These are phyloP conservation scores for maize (Zea mays) DNA, from an alignment of 176 grass and related monocot species.

Conservation along the genomic window DNA sequence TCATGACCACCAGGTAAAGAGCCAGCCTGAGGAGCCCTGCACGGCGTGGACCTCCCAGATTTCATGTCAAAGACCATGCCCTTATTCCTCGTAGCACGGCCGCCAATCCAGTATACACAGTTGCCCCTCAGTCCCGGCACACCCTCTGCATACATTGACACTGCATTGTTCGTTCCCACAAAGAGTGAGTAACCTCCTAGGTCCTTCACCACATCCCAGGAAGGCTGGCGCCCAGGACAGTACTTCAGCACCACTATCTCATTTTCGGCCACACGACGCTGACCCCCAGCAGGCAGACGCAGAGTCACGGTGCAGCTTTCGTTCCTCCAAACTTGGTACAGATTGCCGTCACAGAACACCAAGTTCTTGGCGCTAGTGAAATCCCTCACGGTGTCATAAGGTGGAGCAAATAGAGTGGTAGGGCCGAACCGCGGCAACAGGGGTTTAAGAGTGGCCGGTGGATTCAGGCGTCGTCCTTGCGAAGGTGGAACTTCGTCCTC, in stretches of 20 bases:
- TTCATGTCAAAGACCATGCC: neutral
- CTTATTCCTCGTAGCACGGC: neutral
- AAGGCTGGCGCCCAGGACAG: conserved; percentile 29
- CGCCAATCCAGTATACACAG: neutral
- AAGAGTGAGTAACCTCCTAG: too few species aligned
- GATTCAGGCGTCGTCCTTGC: conserved; percentile 26
- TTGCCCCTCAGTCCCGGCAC: too few species aligned
- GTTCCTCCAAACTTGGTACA: conserved; percentile 56
- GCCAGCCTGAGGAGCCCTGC: neutral
- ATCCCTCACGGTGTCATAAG: neutral
- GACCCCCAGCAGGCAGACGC: conserved; percentile 47
- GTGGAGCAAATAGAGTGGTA: conserved; percentile 32
- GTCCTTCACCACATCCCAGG: too few species aligned
- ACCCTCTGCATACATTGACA: too few species aligned
- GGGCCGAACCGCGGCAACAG: neutral
- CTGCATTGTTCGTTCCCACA: too few species aligned
- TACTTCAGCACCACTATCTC: conserved; percentile 48
- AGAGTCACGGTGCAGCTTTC: conserved; percentile 52
- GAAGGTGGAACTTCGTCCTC: neutral
- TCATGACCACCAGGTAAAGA: neutral
- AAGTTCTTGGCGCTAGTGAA: conserved; percentile 34
- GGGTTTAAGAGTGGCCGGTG: neutral
- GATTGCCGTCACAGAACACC: conserved; percentile 34
- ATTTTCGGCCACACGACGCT: conserved; percentile 41
- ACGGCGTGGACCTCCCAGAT: neutral